Evolutionary conservation across 768 basidiomycete genomes (phyloP), one percentile per base, ranked within the genome.

Genomic region (Collybia mongolica): DNA sequence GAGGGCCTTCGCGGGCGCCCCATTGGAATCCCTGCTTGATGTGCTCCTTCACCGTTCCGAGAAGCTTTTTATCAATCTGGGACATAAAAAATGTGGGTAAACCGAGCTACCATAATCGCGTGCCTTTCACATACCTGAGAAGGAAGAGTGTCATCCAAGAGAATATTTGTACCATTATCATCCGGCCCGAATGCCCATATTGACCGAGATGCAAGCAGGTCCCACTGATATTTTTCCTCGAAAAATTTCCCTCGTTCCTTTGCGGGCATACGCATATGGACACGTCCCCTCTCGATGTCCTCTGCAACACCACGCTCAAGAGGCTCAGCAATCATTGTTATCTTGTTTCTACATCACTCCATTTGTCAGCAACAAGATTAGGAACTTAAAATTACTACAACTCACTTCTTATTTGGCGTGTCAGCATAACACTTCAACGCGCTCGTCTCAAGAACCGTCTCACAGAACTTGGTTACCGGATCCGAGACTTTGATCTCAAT

Each of bases 161-260:
- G 74, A 54, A 96, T 81, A 66, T 99, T 99, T 7, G 96, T 83
- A 0, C 97, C 97, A 54, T 83, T 86, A 39, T 98, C 96, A 57
- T 98, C 93, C 2, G 97, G 97, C 17, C 97, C 97, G 69, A 99
- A 99, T 18, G 97, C 94, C 97, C 97, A 99, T 75, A 99, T 97
- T 59, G 95, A 98, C 52, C 97, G 81, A 39, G 94, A 96, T 1
- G 97, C 96, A 51, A 99, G 81, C 60, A 98, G 70, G 71, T 99
- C 97, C 96, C 97, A 99, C 52, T 95, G 90, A 67, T 98, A 96
- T 64, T 93, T 96, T 64, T 92, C 88, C 69, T 98, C 86, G 71
- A 99, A 98, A 74, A 95, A 93, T 43, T 85, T 88, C 23, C 96
- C 97, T 39, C 97, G 79, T 62, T 98, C 94, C 70, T 98, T 98